These are phyloP conservation scores for Pythium oligandrum DNA, from an alignment of 352 stramenopile genomes.

Conservation along the genomic window DNA sequence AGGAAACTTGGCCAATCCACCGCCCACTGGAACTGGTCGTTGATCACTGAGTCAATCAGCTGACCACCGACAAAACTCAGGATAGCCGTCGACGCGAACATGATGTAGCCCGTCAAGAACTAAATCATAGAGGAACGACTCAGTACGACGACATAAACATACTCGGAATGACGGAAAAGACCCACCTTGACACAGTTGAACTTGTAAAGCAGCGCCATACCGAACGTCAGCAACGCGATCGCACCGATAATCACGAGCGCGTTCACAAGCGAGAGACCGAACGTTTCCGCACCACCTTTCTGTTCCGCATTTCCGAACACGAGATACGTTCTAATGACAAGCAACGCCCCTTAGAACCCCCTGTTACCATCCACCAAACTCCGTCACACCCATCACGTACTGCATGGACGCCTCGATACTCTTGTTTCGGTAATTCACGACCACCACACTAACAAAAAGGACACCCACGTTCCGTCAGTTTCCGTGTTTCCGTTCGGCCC, in stretches of 20 bases:
- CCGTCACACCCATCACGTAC: slow-evolving; percentile 21
- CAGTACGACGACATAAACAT: background rate
- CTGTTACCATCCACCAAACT: background rate
- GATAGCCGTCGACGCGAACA: slow-evolving; percentile 84
- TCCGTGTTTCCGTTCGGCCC: too few relatives aligned
- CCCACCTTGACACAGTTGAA: slow-evolving; percentile 80
- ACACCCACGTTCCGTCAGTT: too few relatives aligned
- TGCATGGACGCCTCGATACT: slow-evolving; percentile 79
- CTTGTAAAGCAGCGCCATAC: slow-evolving; percentile 88
- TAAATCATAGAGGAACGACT: slow-evolving; percentile 17
- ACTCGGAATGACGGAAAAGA: background rate
- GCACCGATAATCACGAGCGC: slow-evolving; percentile 86
- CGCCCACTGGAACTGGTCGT: slow-evolving; percentile 64
- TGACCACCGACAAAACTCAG: slow-evolving; percentile 85
- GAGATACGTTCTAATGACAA: slow-evolving; percentile 49
- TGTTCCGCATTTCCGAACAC: slow-evolving; percentile 67
- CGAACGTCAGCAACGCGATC: slow-evolving; percentile 83
- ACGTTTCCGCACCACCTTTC: slow-evolving; percentile 22
- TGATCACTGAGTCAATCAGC: slow-evolving; percentile 76
- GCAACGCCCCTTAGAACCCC: too few relatives aligned
- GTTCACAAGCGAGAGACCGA: slow-evolving; percentile 82
- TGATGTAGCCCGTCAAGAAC: slow-evolving; percentile 82
- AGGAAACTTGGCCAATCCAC: slow-evolving; percentile 76
- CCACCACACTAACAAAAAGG: slow-evolving; percentile 41
- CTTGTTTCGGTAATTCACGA: slow-evolving; percentile 79